Evolutionary conservation across 116 monocot species (phyloP).

Genomic region (Thalassia testudinum): DNA sequence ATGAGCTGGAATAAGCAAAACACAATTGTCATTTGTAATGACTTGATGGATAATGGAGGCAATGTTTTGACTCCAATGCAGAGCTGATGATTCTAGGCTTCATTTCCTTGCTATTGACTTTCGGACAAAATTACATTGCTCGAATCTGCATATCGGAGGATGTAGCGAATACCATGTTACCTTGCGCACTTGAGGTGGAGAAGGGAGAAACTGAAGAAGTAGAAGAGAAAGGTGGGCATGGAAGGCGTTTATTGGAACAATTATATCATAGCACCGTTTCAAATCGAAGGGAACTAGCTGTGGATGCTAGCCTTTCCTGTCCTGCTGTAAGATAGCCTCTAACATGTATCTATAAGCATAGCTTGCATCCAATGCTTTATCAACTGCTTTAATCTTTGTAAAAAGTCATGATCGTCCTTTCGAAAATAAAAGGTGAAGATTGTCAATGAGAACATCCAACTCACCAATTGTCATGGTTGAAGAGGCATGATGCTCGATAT

Average conservation of each 20-base stretch:
- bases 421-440: too few relatives aligned
- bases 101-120: constrained; percentile 84
- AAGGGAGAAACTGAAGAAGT: constrained; percentile 9
- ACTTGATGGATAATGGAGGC: too few relatives aligned
- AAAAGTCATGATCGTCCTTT: too few relatives aligned
- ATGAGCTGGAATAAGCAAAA: too few relatives aligned
- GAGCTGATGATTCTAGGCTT: constrained; percentile 95
- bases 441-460: too few relatives aligned
- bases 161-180: constrained; percentile 73
- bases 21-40: too few relatives aligned
- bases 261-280: neutral
- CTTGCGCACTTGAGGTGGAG: constrained; percentile 23
- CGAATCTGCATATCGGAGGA: constrained; percentile 77
- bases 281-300: neutral
- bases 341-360: too few relatives aligned
- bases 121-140: constrained; percentile 77
- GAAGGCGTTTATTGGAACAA: too few relatives aligned
- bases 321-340: neutral
- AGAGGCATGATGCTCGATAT: too few relatives aligned
- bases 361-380: too few relatives aligned
- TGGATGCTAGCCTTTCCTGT: neutral
- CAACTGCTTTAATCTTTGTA: too few relatives aligned
- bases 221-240: neutral
- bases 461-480: too few relatives aligned
- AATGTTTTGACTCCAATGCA: constrained; percentile 10